These are phyloP conservation scores for Wickerhamomyces rabaulensis DNA, from an alignment of 805 yeast species.

Conservation along the genomic window DNA sequence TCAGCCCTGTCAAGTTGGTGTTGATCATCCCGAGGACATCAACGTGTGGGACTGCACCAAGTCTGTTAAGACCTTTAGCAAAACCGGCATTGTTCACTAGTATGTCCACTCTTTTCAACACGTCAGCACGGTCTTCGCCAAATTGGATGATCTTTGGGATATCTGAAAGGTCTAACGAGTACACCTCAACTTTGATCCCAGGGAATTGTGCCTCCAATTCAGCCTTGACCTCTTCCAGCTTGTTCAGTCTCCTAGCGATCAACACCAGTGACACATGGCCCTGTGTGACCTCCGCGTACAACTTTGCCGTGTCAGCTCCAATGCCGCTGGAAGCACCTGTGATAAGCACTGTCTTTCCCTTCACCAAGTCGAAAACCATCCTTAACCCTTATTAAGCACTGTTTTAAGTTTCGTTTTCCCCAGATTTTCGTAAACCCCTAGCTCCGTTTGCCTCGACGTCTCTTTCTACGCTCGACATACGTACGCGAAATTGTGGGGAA, in stretches of 20 bases:
- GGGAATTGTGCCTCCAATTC: slow-evolving; percentile 44
- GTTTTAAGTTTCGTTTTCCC: no score
- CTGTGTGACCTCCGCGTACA: slow-evolving; percentile 65
- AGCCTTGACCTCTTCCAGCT: slow-evolving; percentile 41
- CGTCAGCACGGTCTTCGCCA: slow-evolving; percentile 35
- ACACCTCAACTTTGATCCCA: background rate
- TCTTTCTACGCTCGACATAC: no score
- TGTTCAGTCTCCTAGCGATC: slow-evolving; percentile 68
- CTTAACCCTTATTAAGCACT: no score
- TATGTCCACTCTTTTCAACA: slow-evolving; percentile 56
- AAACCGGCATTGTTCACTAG: slow-evolving; percentile 68
- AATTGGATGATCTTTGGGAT: slow-evolving; percentile 25
- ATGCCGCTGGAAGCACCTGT: slow-evolving; percentile 98
- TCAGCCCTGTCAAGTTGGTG: slow-evolving; percentile 82
- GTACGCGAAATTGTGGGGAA: no score
- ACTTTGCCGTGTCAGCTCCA: slow-evolving; percentile 84
- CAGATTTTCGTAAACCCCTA: no score
- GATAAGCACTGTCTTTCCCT: slow-evolving; percentile 67
- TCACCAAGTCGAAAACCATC: slow-evolving; percentile 4
- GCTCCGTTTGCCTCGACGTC: no score
- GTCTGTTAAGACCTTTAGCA: slow-evolving; percentile 73
- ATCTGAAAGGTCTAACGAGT: background rate
- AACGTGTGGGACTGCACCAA: slow-evolving; percentile 55
- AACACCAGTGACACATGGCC: slow-evolving; percentile 67
- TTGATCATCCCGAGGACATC: slow-evolving; percentile 75